phyloP scores from a whole-genome alignment of 768 basidiomycete genomes.

The Daedaleopsis sinensis region DNA sequence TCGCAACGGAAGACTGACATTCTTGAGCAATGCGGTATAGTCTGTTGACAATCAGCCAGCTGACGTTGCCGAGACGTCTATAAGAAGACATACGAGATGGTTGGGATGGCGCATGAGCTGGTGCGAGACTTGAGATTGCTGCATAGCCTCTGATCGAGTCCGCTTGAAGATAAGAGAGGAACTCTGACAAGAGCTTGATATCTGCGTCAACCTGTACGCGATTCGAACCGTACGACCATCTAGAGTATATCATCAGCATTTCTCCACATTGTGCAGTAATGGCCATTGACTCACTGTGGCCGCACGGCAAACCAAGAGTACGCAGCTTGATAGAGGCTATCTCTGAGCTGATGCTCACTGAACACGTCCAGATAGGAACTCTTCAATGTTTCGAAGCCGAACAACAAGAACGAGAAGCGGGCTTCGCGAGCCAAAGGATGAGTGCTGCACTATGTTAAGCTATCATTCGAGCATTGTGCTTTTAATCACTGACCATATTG shows the following conservation, averaged over 20 bases:
- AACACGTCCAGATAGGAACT: slow-evolving; percentile 84
- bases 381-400: slow-evolving; percentile 90
- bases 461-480: not conserved
- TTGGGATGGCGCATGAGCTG: slow-evolving; percentile 41
- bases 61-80: slow-evolving; percentile 29
- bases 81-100: slow-evolving; percentile 34
- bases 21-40: slow-evolving; percentile 62
- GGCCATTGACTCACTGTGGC: slow-evolving; percentile 70
- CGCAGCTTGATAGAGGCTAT: slow-evolving; percentile 76
- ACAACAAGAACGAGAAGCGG: slow-evolving; percentile 87
- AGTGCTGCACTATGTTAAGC: slow-evolving; percentile 53
- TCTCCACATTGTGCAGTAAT: not conserved
- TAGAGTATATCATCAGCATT: slow-evolving; percentile 32
- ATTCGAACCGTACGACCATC: slow-evolving; percentile 97
- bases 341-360: slow-evolving; percentile 76
- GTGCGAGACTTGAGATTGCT: slow-evolving; percentile 64
- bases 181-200: slow-evolving; percentile 84
- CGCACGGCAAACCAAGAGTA: slow-evolving; percentile 93
- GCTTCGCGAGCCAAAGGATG: slow-evolving; percentile 91
- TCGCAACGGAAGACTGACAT: slow-evolving; percentile 73
- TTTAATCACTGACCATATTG: slow-evolving; percentile 65
- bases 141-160: slow-evolving; percentile 67
- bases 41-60: slow-evolving; percentile 39
- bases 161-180: slow-evolving; percentile 72
- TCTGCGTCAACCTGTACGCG: slow-evolving; percentile 89